phyloP scores from a whole-genome alignment of 441 rosid species.

The Jatropha podagrica region DNA sequence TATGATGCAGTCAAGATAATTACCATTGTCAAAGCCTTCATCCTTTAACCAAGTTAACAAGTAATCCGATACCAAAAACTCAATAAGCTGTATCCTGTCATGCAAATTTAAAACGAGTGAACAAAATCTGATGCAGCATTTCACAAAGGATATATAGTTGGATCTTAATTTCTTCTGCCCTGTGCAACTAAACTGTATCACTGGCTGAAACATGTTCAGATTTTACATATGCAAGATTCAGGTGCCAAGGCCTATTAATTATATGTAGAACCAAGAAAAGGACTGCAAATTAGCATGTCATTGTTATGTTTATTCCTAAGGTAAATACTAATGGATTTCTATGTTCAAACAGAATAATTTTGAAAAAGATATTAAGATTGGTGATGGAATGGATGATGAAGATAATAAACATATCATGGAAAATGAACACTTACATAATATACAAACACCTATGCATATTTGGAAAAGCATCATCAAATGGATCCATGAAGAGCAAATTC shows the following conservation, averaged over 20 bases:
- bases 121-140: neutral
- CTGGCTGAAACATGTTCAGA: neutral
- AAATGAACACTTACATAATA: constrained; percentile 47
- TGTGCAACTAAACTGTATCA: neutral
- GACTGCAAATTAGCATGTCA: neutral
- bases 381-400: neutral
- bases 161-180: neutral
- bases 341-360: neutral
- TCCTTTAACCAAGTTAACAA: constrained; percentile 49
- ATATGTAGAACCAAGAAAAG: neutral
- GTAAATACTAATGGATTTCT: neutral
- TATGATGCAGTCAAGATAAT: neutral
- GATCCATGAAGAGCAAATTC: constrained; percentile 64
- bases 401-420: neutral
- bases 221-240: neutral
- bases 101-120: constrained; percentile 6
- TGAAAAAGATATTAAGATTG: neutral
- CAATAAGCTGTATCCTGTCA: constrained; percentile 82
- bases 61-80: constrained; percentile 67
- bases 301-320: neutral
- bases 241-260: neutral
- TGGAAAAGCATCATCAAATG: constrained; percentile 73
- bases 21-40: constrained; percentile 61
- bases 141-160: neutral
- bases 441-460: constrained; percentile 61